These are phyloP conservation scores for Penicillium sp. DNA, from an alignment of 2,329 filamentous ascomycete species.

Conservation along the genomic window DNA sequence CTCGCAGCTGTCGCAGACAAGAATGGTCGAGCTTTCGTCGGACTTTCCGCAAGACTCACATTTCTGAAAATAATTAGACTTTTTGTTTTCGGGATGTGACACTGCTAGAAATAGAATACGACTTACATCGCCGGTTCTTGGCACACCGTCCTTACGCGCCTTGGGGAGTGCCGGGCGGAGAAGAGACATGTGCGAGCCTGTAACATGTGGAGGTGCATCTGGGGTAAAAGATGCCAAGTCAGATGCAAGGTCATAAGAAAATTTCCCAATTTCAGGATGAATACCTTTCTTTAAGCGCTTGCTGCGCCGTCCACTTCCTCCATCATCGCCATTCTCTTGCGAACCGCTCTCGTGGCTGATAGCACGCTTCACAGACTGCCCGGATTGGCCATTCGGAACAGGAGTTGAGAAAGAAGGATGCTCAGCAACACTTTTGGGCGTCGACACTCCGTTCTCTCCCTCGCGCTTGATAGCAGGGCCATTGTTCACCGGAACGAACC, in stretches of 20 bases:
- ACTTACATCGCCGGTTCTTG: constrained; percentile 58
- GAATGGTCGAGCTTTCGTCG: constrained; percentile 66
- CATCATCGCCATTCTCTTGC: constrained; percentile 55
- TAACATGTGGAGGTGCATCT: constrained; percentile 65
- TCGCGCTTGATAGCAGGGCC: constrained; percentile 49
- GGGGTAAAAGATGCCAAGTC: constrained; percentile 22
- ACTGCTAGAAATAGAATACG: no score
- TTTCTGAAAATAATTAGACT: constrained; percentile 54
- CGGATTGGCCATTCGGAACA: constrained; percentile 50
- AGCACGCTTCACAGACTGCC: constrained; percentile 71
- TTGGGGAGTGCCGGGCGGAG: constrained; percentile 74
- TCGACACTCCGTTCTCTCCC: constrained; percentile 56
- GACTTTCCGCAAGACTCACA: constrained; percentile 84
- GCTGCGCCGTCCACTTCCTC: constrained; percentile 71
- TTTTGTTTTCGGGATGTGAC: no score
- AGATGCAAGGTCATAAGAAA: constrained; percentile 1
- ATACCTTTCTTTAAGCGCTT: constrained; percentile 88
- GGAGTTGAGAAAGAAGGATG: constrained; percentile 59
- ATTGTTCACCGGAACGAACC: constrained; percentile 45
- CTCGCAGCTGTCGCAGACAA: constrained; percentile 90
- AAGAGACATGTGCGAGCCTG: constrained; percentile 93
- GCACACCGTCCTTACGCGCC: constrained; percentile 53
- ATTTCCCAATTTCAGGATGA: background rate
- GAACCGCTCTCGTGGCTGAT: constrained; percentile 58
- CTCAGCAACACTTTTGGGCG: constrained; percentile 62